Conservation (phyloP, 495 filamentous ascomycete species). For the Beverwykella pulmonaria region DNA sequence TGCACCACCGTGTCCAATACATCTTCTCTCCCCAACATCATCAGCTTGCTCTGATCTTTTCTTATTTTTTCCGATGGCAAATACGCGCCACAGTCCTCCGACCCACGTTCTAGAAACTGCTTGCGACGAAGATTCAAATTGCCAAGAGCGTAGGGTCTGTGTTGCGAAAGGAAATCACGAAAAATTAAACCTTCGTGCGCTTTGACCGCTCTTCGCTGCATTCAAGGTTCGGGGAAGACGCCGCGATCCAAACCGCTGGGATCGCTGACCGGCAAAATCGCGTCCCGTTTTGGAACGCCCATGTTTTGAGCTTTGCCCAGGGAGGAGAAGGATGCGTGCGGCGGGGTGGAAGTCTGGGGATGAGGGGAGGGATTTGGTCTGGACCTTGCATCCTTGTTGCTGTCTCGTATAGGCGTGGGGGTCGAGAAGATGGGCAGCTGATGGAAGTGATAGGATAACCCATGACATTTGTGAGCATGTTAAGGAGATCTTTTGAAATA, state of each 20-base stretch:
- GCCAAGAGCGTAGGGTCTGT: conserved; percentile 23
- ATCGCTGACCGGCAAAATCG: conserved; percentile 34
- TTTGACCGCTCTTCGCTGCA: conserved; percentile 20
- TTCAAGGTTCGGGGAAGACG: conserved; percentile 20
- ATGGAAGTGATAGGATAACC: not conserved
- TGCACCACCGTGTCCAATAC: conserved; percentile 23
- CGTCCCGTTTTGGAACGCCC: conserved; percentile 15
- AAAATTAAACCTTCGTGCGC: not conserved
- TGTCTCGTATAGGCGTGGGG: not conserved
- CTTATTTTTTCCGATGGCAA: conserved; percentile 35
- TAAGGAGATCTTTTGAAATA: conserved; percentile 8
- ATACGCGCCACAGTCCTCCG: not conserved
- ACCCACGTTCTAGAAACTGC: conserved; percentile 7
- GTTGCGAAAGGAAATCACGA: conserved; percentile 3
- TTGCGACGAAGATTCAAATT: not conserved
- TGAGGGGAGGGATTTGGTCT: conserved; percentile 1
- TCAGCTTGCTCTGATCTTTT: not conserved
- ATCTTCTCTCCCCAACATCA: not conserved
- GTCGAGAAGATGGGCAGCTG: not conserved
- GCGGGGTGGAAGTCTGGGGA: conserved; percentile 6
- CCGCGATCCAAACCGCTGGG: conserved; percentile 24
- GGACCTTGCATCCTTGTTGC: not conserved
- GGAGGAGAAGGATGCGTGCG: not conserved
- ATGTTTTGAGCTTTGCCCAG: conserved; percentile 1
- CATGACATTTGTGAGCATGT: conserved; percentile 10